phyloP scores from a whole-genome alignment of 1,139 yeast genomes.

The Geotrichum histeridarum region DNA sequence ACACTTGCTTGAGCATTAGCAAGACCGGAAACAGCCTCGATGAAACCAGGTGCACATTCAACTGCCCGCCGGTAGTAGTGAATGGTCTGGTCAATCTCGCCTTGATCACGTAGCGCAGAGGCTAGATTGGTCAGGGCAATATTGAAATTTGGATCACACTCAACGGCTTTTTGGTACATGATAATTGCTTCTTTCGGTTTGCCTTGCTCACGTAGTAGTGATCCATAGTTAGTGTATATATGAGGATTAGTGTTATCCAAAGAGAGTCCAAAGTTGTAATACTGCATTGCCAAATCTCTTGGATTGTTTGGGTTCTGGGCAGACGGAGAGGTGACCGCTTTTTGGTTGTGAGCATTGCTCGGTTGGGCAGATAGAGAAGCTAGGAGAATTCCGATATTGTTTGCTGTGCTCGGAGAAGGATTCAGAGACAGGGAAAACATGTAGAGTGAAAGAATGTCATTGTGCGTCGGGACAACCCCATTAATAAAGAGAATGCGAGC shows the following conservation, averaged over 20 bases:
- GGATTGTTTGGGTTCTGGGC: conserved; percentile 17
- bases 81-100: conserved; percentile 34
- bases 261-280: conserved; percentile 34
- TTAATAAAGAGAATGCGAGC: conserved; percentile 28
- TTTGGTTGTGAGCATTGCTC: conserved; percentile 3
- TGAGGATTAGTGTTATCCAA: conserved; percentile 37
- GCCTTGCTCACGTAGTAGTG: conserved; percentile 36
- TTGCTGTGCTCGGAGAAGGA: conserved; percentile 36
- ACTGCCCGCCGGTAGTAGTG: conserved; percentile 34
- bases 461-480: conserved; percentile 32
- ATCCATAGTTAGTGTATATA: conserved; percentile 36
- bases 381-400: conserved; percentile 36
- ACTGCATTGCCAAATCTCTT: conserved; percentile 29
- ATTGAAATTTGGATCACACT: conserved; percentile 33
- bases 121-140: conserved; percentile 37
- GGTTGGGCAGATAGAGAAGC: conserved; percentile 25
- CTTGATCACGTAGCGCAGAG: conserved; percentile 35
- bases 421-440: conserved; percentile 33
- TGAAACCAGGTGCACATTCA: conserved; percentile 31
- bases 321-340: conserved; percentile 18
- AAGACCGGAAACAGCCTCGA: conserved; percentile 36
- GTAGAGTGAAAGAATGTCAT: conserved; percentile 33
- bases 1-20: conserved; percentile 35
- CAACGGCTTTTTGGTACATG: conserved; percentile 34
- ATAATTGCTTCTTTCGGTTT: conserved; percentile 31